Evolutionary conservation across 2,329 filamentous ascomycete species (phyloP).

Genomic region (Ophiostoma novo-ulmi): DNA sequence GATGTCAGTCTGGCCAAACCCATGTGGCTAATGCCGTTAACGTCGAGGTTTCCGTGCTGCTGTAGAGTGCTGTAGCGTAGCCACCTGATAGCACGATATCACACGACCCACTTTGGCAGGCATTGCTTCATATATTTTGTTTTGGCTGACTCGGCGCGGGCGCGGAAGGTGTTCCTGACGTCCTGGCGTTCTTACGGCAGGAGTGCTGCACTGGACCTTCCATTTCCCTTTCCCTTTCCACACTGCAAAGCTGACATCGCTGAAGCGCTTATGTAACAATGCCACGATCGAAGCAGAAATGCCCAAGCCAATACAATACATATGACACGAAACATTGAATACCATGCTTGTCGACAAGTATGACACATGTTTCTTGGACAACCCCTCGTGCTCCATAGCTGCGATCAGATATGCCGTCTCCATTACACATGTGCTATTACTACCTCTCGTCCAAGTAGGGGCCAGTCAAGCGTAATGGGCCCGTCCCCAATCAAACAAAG

Average conservation of each 20-base stretch:
- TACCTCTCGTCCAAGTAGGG: neutral
- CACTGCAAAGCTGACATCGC: neutral
- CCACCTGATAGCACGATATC: neutral
- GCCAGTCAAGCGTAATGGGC: neutral
- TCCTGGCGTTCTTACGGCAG: neutral
- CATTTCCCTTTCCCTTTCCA: neutral
- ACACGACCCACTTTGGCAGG: neutral
- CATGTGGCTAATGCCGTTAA: neutral
- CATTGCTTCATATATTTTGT: neutral
- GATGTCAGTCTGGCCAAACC: neutral
- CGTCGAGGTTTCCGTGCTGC: neutral
- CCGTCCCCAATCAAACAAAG: neutral
- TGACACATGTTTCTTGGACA: neutral
- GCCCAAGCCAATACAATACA: neutral
- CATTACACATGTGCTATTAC: constrained; percentile 1
- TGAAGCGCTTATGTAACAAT: neutral
- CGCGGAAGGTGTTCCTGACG: neutral
- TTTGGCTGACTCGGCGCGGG: neutral
- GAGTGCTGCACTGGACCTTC: neutral
- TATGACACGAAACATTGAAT: neutral
- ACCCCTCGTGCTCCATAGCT: neutral
- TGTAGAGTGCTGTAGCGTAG: neutral
- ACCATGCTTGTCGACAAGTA: neutral
- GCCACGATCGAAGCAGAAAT: neutral
- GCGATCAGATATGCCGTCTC: constrained; percentile 5